Conservation (phyloP, 768 basidiomycete species). For the Tylopilus vinaceipallidus region DNA sequence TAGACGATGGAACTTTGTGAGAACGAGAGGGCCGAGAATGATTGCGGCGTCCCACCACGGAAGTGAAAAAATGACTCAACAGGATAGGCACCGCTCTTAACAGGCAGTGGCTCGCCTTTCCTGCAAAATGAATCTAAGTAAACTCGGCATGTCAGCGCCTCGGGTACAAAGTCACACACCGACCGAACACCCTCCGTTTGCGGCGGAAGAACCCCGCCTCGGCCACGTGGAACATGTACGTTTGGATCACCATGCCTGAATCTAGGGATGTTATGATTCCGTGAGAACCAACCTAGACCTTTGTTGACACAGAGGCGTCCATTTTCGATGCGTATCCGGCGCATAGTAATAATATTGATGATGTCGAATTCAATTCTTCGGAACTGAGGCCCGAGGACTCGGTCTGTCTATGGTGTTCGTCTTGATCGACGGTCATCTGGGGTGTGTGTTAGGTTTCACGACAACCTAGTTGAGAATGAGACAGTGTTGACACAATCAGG, state of each 20-base stretch:
- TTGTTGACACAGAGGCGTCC: too few relatives aligned
- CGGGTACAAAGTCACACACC: constrained; percentile 13
- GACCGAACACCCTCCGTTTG: constrained; percentile 16
- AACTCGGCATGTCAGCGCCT: constrained; percentile 20
- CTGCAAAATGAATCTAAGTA: constrained; percentile 25
- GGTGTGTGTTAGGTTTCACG: too few relatives aligned
- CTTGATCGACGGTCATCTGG: too few relatives aligned
- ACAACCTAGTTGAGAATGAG: too few relatives aligned
- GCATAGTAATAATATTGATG: too few relatives aligned
- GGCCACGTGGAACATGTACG: neutral
- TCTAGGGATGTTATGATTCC: neutral
- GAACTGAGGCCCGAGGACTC: too few relatives aligned
- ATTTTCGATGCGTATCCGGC: too few relatives aligned
- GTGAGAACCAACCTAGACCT: neutral
- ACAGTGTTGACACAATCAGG: too few relatives aligned
- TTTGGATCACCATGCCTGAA: neutral
- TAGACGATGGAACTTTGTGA: constrained; percentile 18
- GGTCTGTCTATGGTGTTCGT: too few relatives aligned
- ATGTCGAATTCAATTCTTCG: too few relatives aligned
- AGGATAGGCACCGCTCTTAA: constrained; percentile 18
- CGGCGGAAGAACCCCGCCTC: constrained; percentile 15
- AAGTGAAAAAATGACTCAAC: constrained; percentile 15
- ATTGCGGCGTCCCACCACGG: constrained; percentile 23
- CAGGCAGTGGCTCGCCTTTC: constrained; percentile 20
- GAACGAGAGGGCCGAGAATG: constrained; percentile 16